A percentile compares a stretch with the other conserved stretches of the same genome.
These are phyloP conservation scores for Colletotrichum incanum DNA, from an alignment of 2,329 filamentous ascomycete species.

Conservation along the genomic window DNA sequence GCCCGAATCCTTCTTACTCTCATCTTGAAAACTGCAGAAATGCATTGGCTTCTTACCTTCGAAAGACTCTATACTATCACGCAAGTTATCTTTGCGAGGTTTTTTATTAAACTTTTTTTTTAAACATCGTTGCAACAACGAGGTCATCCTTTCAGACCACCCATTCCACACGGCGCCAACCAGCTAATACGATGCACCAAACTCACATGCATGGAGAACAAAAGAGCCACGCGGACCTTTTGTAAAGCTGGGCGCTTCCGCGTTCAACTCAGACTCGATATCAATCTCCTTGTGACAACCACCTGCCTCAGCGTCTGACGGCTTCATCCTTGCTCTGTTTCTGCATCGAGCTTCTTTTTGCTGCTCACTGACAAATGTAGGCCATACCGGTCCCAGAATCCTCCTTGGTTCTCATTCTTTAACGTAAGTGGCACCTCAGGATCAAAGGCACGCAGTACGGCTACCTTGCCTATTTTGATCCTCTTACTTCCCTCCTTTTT, in stretches of 20 bases:
- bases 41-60: background rate
- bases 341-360: background rate
- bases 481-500: no score
- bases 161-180: background rate
- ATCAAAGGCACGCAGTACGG: background rate
- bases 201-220: background rate
- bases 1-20: background rate
- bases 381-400: background rate
- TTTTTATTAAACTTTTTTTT: background rate
- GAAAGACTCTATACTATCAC: no score
- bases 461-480: background rate
- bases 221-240: constrained; percentile 18
- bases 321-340: background rate
- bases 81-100: background rate
- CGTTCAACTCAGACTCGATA: background rate
- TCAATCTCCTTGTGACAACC: background rate
- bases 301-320: background rate
- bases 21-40: background rate
- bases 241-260: constrained; percentile 24
- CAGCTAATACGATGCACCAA: background rate
- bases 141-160: background rate
- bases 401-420: background rate
- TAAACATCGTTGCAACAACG: background rate
- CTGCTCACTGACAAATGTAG: background rate
- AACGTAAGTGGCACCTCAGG: background rate